Evolutionary conservation across 2,329 filamentous ascomycete species (phyloP), one percentile per base, ranked within the genome.

Genomic region (Colletotrichum filicis): DNA sequence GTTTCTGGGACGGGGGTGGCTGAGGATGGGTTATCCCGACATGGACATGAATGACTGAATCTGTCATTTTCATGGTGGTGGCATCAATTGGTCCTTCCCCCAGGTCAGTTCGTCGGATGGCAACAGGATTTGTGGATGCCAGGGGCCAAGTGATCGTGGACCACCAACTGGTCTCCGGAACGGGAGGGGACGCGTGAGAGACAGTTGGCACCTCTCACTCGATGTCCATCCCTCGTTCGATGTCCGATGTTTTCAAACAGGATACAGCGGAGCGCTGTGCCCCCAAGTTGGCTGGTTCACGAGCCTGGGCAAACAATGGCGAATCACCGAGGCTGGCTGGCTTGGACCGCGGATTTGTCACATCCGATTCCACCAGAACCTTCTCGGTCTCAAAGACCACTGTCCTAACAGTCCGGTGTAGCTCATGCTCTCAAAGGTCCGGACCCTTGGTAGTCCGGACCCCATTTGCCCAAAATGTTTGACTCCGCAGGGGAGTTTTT

Each of bases 41-140:
- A 26, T 46, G 42, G 24, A 55, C 26, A 64, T 69, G 53, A 60
- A 53, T 11, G 42, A 30, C 37, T 24, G 53, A 30, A 64, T 64
- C 70, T 69, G 32, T 56, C 70, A 64, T 69, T 42, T 14, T 64
- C 32, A 14, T 42, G 59, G 30, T 49, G 32, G 58, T 24, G 30
- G 57, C 46, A 24, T 19, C 19, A 42, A 26, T 7, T 64, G 42
- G 53, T n/a, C 26, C 32, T 49, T 37, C 11, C 53, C 32, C 22
- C 42, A 52, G 58, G 52, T 35, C 52, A 52, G 53, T 60, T 64
- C 66, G 59, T 73, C 66, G 66, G 66, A 64, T 60, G 32, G 52
- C 24, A 37, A 28, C 24, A 42, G 24, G 53, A 32, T 37, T 30
- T 16, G 30, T 57, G n/a, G n/a, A 42, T 58, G 26, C 16, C 49